Conservation (phyloP, 352 stramenopile genomes). For the Phytophthora pseudosyringae region DNA sequence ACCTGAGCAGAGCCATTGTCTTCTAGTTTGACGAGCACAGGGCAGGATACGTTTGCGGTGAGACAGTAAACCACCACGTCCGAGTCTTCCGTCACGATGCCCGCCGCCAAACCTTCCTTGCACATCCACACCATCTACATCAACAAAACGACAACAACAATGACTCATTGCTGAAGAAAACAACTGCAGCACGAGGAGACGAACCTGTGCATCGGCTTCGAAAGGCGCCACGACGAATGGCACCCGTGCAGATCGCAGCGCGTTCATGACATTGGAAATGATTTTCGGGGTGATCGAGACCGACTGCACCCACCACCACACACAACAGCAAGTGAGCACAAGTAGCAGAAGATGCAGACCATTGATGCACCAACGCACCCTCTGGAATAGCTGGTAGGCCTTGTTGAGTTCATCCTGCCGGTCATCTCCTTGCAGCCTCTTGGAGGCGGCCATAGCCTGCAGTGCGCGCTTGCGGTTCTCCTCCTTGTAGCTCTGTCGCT, state of each 20-base stretch:
- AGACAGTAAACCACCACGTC: conserved; percentile 83
- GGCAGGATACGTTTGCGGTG: conserved; percentile 49
- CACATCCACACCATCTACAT: conserved; percentile 82
- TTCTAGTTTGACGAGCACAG: conserved; percentile 79
- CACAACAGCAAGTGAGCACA: background rate
- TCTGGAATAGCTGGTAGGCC: conserved; percentile 66
- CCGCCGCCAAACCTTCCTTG: conserved; percentile 56
- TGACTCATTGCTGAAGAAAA: background rate
- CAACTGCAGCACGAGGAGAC: background rate
- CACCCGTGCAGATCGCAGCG: conserved; percentile 49
- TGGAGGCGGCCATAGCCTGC: conserved; percentile 55
- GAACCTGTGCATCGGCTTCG: conserved; percentile 72
- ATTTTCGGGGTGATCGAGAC: conserved; percentile 74
- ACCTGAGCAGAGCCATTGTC: conserved; percentile 66
- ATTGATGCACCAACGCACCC: conserved; percentile 27
- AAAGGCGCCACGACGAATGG: conserved; percentile 78
- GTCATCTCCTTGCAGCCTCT: conserved; percentile 51
- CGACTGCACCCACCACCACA: conserved; percentile 32
- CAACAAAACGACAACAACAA: background rate
- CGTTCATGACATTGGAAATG: conserved; percentile 62
- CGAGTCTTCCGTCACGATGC: conserved; percentile 85
- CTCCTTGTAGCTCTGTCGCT: conserved; percentile 61
- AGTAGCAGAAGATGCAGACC: background rate
- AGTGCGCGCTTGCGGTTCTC: conserved; percentile 62
- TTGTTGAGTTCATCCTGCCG: conserved; percentile 64